Conservation (phyloP, 1,284 basidiomycete genomes). For the Wallemia mellicola region DNA sequence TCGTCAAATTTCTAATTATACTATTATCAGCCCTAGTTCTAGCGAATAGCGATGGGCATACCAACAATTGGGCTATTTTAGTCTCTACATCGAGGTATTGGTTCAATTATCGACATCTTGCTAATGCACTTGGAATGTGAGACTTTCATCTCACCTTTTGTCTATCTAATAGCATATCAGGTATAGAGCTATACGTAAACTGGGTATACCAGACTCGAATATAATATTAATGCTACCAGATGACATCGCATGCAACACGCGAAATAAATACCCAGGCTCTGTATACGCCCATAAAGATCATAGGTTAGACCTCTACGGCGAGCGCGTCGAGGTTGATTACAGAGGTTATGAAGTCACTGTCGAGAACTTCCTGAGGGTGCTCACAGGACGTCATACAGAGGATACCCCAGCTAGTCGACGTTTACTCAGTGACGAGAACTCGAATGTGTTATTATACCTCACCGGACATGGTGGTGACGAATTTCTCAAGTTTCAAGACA, state of each 20-base stretch:
- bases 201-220: slow-evolving; percentile 91
- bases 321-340: slow-evolving; percentile 92
- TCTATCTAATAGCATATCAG: slow-evolving; percentile 16
- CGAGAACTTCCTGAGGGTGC: slow-evolving; percentile 67
- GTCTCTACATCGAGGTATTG: slow-evolving; percentile 82
- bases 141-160: slow-evolving; percentile 7
- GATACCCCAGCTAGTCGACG: slow-evolving; percentile 64
- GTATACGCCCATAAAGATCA: slow-evolving; percentile 59
- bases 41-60: slow-evolving; percentile 23
- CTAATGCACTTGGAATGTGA: slow-evolving; percentile 85
- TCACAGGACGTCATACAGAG: slow-evolving; percentile 26
- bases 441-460: slow-evolving; percentile 92
- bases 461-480: slow-evolving; percentile 94
- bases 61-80: slow-evolving; percentile 96
- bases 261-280: slow-evolving; percentile 70
- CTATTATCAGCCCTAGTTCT: not conserved
- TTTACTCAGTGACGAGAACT: slow-evolving; percentile 62
- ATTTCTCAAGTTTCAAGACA: slow-evolving; percentile 96
- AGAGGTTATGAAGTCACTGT: slow-evolving; percentile 92
- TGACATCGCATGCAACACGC: slow-evolving; percentile 73
- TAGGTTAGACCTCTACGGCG: slow-evolving; percentile 68
- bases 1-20: not conserved
- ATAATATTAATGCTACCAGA: slow-evolving; percentile 98
- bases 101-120: slow-evolving; percentile 98
- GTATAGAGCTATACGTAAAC: slow-evolving; percentile 91